A percentile compares a stretch with the other conserved stretches of the same genome.
These are phyloP conservation scores for Arthrobotrys sinensis DNA, from an alignment of 2,329 filamentous ascomycete genomes.

Conservation along the genomic window DNA sequence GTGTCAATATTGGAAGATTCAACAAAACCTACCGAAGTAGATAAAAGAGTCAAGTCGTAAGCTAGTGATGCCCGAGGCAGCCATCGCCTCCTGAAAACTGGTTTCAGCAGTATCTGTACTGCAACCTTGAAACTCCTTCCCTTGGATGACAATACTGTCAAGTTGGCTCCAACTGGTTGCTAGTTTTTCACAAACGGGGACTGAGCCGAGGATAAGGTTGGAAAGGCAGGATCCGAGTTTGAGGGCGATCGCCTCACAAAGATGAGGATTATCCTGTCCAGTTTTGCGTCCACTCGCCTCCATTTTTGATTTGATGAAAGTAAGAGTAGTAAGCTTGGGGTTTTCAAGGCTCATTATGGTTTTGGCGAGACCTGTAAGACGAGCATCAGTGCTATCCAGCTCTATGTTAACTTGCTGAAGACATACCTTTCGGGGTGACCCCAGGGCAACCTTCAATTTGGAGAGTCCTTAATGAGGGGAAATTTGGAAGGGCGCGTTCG, in stretches of 20 bases:
- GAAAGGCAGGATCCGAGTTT: slow-evolving; percentile 32
- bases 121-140: slow-evolving; percentile 29
- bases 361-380: slow-evolving; percentile 29
- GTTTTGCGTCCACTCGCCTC: neutral
- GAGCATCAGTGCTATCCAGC: neutral
- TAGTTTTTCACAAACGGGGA: slow-evolving; percentile 45
- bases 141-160: slow-evolving; percentile 15
- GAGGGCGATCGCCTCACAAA: slow-evolving; percentile 31
- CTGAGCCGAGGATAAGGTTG: slow-evolving; percentile 8
- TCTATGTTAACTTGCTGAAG: neutral
- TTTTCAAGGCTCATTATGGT: slow-evolving; percentile 15
- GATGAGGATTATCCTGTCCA: slow-evolving; percentile 1
- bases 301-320: slow-evolving; percentile 11
- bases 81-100: slow-evolving; percentile 21
- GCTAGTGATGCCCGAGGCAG: slow-evolving; percentile 19
- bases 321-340: slow-evolving; percentile 11
- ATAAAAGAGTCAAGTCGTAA: slow-evolving; percentile 13
- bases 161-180: slow-evolving; percentile 26
- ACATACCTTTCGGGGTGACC: slow-evolving; percentile 42
- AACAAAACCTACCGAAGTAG: slow-evolving; percentile 24
- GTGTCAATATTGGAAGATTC: neutral
- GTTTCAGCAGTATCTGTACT: slow-evolving; percentile 8
- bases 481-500: slow-evolving; percentile 5
- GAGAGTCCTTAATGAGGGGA: slow-evolving; percentile 15
- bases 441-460: slow-evolving; percentile 39